Conservation (phyloP, 2,329 filamentous ascomycete species). For the Alternaria dauci region DNA sequence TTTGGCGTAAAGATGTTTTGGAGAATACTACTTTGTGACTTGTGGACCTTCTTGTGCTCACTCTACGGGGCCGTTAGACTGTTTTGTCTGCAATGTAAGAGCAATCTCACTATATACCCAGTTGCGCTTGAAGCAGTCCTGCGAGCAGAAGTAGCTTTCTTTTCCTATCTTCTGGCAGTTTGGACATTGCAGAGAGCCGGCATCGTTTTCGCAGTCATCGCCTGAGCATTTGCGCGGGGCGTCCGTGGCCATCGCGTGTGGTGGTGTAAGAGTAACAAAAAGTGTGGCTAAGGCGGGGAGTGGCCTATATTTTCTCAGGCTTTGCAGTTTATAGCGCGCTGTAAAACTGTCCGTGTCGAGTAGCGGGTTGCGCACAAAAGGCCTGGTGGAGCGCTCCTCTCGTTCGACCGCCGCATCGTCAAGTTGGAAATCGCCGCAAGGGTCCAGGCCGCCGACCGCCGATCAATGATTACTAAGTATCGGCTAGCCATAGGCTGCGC, state of each 20-base stretch:
- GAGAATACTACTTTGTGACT: slow-evolving; percentile 78
- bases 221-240: slow-evolving; percentile 77
- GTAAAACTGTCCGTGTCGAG: background rate
- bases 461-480: slow-evolving; percentile 34
- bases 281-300: background rate
- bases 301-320: background rate
- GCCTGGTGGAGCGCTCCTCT: slow-evolving; percentile 13
- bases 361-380: slow-evolving; percentile 31
- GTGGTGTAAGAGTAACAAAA: slow-evolving; percentile 1
- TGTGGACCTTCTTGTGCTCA: slow-evolving; percentile 85
- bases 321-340: slow-evolving; percentile 1
- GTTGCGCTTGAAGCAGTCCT: slow-evolving; percentile 98
- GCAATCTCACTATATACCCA: slow-evolving; percentile 72
- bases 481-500: slow-evolving; percentile 13
- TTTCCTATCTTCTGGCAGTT: slow-evolving; percentile 91
- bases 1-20: slow-evolving; percentile 78
- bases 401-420: slow-evolving; percentile 21
- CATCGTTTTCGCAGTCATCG: slow-evolving; percentile 84
- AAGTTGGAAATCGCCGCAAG: slow-evolving; percentile 23
- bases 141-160: slow-evolving; percentile 95
- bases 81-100: slow-evolving; percentile 15
- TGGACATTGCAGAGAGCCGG: slow-evolving; percentile 87
- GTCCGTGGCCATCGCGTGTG: slow-evolving; percentile 45
- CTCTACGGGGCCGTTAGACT: slow-evolving; percentile 60
- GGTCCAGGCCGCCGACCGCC: slow-evolving; percentile 25